These are phyloP conservation scores for Ophiocordyceps robertsii DNA, from an alignment of 2,329 filamentous ascomycete genomes.

Conservation along the genomic window DNA sequence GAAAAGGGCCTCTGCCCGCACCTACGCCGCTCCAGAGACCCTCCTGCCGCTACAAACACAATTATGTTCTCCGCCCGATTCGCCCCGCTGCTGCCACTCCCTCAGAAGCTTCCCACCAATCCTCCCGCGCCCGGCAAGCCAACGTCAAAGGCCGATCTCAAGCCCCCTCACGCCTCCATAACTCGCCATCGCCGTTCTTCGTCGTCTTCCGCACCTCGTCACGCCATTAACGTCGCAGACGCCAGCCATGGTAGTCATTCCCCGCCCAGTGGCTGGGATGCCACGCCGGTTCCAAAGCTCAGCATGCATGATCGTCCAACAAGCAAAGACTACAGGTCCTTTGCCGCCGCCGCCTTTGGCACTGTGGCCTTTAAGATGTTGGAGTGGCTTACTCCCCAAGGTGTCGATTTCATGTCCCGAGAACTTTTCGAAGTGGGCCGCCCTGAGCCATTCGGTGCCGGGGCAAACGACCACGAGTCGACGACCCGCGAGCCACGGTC, in stretches of 20 bases:
- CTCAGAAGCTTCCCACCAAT: neutral
- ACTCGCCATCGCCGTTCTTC: neutral
- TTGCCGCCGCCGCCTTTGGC: conserved; percentile 49
- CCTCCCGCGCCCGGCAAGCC: neutral
- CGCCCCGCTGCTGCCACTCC: conserved; percentile 4
- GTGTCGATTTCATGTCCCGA: conserved; percentile 33
- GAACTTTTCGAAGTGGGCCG: conserved; percentile 13
- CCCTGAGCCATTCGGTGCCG: conserved; percentile 2
- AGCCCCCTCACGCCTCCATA: neutral
- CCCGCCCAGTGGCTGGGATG: neutral
- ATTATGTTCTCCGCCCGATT: conserved; percentile 27
- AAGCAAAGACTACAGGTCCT: conserved; percentile 44
- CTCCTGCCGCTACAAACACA: conserved; percentile 31
- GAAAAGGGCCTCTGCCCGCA: conserved; percentile 53
- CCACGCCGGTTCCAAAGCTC: conserved; percentile 12
- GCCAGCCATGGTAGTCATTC: neutral
- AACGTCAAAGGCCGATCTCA: neutral
- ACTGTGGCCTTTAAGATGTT: conserved; percentile 57
- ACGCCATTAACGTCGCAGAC: neutral
- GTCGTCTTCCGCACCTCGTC: neutral
- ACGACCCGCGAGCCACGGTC: neutral
- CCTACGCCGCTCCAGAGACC: conserved; percentile 26
- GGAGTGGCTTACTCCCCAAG: conserved; percentile 53
- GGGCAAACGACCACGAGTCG: neutral
- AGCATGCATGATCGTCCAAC: conserved; percentile 30